Conservation (phyloP, 192 early-diverging fungal species). For the Coemansia sp. region DNA sequence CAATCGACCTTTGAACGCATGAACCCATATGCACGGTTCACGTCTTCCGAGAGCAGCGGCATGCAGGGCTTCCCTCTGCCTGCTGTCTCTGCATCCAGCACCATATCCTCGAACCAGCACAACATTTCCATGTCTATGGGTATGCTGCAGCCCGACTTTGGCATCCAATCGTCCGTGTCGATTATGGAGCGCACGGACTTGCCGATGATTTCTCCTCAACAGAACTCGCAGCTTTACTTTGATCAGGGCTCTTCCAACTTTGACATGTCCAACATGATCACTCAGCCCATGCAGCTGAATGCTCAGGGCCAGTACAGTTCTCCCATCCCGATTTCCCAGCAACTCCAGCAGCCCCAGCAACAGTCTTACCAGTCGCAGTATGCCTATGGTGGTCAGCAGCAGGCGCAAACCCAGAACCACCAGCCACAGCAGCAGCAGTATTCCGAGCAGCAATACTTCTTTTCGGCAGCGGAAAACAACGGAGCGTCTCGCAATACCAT, state of each 20-base stretch:
- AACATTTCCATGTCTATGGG: conserved; percentile 33
- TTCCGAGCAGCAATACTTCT: conserved; percentile 23
- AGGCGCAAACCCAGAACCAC: conserved; percentile 11
- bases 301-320: conserved; percentile 27
- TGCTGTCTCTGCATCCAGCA: conserved; percentile 9
- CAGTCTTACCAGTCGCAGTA: conserved; percentile 17
- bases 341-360: conserved; percentile 12
- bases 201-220: conserved; percentile 20
- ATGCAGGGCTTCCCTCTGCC: conserved; percentile 28
- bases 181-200: conserved; percentile 24
- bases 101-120: conserved; percentile 27
- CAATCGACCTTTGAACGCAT: conserved; percentile 35
- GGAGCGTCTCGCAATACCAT: not conserved
- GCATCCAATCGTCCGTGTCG: conserved; percentile 11
- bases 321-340: not conserved
- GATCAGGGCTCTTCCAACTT: conserved; percentile 19
- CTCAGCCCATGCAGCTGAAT: conserved; percentile 17
- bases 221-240: conserved; percentile 32
- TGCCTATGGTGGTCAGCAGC: conserved; percentile 7
- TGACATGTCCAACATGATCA: conserved; percentile 24
- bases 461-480: conserved; percentile 13
- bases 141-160: conserved; percentile 26
- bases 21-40: conserved; percentile 35
- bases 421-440: conserved; percentile 18
- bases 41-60: conserved; percentile 7